Conservation (phyloP, 2,329 filamentous ascomycete species). For the Apiospora arundinis region DNA sequence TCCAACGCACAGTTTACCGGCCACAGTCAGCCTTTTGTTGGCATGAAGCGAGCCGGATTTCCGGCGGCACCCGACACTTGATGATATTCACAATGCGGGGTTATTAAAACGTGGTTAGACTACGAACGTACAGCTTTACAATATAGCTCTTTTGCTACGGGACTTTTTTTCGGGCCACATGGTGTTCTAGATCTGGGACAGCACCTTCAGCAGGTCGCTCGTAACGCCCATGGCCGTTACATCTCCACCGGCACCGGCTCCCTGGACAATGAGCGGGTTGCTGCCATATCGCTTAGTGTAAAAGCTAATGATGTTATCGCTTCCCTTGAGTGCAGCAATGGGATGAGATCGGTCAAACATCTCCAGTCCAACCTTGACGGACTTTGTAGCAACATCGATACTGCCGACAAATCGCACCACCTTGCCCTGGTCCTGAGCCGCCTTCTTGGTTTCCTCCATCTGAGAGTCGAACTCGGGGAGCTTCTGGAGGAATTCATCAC, state of each 20-base stretch:
- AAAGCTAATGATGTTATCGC: constrained; percentile 99
- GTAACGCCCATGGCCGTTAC: constrained; percentile 98
- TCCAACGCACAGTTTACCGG: not conserved
- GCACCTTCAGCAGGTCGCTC: constrained; percentile 88
- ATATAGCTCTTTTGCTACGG: constrained; percentile 16
- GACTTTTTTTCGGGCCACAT: not conserved
- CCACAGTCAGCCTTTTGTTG: not conserved
- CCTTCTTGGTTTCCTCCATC: constrained; percentile 88
- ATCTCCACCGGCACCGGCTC: constrained; percentile 90
- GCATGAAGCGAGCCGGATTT: constrained; percentile 2
- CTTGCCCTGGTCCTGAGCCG: constrained; percentile 86
- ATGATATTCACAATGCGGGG: not conserved
- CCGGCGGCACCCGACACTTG: constrained; percentile 6
- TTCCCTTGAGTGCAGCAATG: constrained; percentile 93
- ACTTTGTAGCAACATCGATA: constrained; percentile 80
- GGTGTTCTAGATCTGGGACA: constrained; percentile 67
- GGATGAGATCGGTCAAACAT: constrained; percentile 87
- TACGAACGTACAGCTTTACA: constrained; percentile 10
- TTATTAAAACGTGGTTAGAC: not conserved
- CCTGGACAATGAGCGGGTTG: constrained; percentile 93
- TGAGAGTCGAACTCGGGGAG: constrained; percentile 83
- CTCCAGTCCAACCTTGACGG: constrained; percentile 91
- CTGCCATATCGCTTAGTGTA: constrained; percentile 93
- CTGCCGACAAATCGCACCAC: constrained; percentile 94
- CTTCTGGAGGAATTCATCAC: constrained; percentile 84